These are phyloP conservation scores for Phylloporus sp. DNA, from an alignment of 768 basidiomycete species.

Conservation along the genomic window DNA sequence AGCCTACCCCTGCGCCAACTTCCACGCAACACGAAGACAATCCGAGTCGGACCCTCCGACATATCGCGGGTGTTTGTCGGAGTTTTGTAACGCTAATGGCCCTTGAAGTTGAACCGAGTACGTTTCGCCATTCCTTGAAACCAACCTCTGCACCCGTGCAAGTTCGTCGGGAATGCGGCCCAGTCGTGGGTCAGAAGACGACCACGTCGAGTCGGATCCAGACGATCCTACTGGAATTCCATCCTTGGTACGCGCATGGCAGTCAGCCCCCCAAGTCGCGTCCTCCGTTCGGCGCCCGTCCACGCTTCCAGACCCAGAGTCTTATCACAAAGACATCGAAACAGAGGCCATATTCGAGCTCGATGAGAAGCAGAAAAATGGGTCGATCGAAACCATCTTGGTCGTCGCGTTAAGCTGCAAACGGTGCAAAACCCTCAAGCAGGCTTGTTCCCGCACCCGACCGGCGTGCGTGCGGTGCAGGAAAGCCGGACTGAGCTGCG, in stretches of 20 bases:
- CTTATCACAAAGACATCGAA: slow-evolving; percentile 21
- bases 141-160: not conserved
- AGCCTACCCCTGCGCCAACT: too few relatives aligned
- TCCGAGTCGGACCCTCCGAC: too few relatives aligned
- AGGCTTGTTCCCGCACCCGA: slow-evolving; percentile 24
- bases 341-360: slow-evolving; percentile 26
- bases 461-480: slow-evolving; percentile 26
- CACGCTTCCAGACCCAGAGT: slow-evolving; percentile 9
- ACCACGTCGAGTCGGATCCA: not conserved
- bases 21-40: too few relatives aligned
- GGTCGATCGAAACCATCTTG: slow-evolving; percentile 9
- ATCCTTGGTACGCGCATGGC: slow-evolving; percentile 21
- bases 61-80: too few relatives aligned
- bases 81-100: too few relatives aligned
- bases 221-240: slow-evolving; percentile 3
- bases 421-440: slow-evolving; percentile 6
- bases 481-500: slow-evolving; percentile 4
- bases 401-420: slow-evolving; percentile 23
- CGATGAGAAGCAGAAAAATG: slow-evolving; percentile 8
- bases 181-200: not conserved
- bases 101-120: too few relatives aligned
- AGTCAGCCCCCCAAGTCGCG: slow-evolving; percentile 3
- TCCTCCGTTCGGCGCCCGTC: slow-evolving; percentile 26
- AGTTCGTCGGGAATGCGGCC: slow-evolving; percentile 11
- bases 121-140: too few relatives aligned